Conservation (phyloP, 2,329 filamentous ascomycete genomes). For the Hypoxylon sp. region DNA sequence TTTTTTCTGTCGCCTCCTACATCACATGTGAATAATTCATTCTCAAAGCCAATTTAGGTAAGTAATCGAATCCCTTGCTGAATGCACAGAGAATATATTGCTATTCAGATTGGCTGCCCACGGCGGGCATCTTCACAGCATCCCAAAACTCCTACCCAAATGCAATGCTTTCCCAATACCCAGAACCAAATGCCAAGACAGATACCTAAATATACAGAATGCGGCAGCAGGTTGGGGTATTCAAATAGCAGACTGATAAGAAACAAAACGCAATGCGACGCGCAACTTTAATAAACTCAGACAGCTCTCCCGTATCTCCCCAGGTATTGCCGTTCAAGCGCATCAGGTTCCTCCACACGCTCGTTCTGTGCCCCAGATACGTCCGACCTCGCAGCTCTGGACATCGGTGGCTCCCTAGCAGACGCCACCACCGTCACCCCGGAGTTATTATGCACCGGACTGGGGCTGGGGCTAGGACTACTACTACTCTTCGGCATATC, state of each 20-base stretch:
- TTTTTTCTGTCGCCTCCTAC: neutral
- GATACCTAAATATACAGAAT: neutral
- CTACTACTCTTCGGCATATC: constrained; percentile 21
- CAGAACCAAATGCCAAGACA: neutral
- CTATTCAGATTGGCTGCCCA: too few species aligned
- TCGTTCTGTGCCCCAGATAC: constrained; percentile 4
- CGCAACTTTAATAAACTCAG: constrained; percentile 20
- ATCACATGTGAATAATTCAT: neutral
- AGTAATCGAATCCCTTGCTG: too few species aligned
- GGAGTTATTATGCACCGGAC: constrained; percentile 22
- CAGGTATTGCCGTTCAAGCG: constrained; percentile 41
- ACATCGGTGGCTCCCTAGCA: constrained; percentile 14
- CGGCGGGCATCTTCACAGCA: too few species aligned
- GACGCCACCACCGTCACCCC: constrained; percentile 29
- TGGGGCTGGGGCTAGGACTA: neutral
- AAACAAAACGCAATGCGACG: neutral
- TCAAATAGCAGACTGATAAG: neutral
- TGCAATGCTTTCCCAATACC: neutral
- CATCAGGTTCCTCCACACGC: constrained; percentile 31
- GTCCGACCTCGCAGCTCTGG: constrained; percentile 10
- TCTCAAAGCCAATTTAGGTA: too few species aligned
- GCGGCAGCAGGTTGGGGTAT: constrained; percentile 9
- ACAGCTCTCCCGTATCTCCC: constrained; percentile 37
- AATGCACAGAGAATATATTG: too few species aligned
- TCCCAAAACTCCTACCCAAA: constrained; percentile 12